Conservation (phyloP, 495 filamentous ascomycete species). For the Hypoxylon fragiforme region DNA sequence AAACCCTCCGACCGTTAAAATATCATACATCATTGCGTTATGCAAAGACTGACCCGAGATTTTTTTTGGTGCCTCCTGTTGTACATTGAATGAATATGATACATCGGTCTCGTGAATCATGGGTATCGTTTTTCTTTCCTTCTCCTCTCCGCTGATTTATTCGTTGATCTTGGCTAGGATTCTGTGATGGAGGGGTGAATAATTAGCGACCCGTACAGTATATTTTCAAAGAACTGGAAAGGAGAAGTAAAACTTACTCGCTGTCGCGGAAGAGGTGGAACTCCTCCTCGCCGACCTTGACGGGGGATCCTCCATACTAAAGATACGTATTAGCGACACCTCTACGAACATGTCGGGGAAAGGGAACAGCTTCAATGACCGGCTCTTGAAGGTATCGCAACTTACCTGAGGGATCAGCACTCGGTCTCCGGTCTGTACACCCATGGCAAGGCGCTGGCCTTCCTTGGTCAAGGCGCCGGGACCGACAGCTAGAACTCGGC, state of each 20-base stretch:
- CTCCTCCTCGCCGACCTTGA: constrained; percentile 98
- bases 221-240: background rate
- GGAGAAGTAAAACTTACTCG: constrained; percentile 69
- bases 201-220: background rate
- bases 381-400: too few species aligned
- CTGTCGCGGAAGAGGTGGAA: constrained; percentile 93
- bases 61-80: constrained; percentile 37
- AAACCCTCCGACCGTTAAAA: constrained; percentile 4
- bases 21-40: constrained; percentile 22
- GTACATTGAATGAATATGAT: constrained; percentile 41
- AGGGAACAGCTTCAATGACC: too few species aligned
- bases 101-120: constrained; percentile 38
- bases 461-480: constrained; percentile 85
- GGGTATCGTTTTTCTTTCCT: constrained; percentile 35
- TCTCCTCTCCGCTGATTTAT: constrained; percentile 49
- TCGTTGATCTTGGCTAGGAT: constrained; percentile 90
- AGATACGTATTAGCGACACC: constrained; percentile 36
- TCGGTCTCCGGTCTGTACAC: constrained; percentile 81
- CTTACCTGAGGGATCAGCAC: constrained; percentile 96
- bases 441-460: constrained; percentile 80
- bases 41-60: constrained; percentile 28
- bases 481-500: constrained; percentile 90
- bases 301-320: constrained; percentile 90
- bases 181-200: constrained; percentile 44
- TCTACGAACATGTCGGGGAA: background rate